A percentile compares a stretch with the other conserved stretches of the same genome.
Evolutionary conservation across 1,284 basidiomycete genomes (phyloP).

Genomic region (Sanghuangporus sanghuang): DNA sequence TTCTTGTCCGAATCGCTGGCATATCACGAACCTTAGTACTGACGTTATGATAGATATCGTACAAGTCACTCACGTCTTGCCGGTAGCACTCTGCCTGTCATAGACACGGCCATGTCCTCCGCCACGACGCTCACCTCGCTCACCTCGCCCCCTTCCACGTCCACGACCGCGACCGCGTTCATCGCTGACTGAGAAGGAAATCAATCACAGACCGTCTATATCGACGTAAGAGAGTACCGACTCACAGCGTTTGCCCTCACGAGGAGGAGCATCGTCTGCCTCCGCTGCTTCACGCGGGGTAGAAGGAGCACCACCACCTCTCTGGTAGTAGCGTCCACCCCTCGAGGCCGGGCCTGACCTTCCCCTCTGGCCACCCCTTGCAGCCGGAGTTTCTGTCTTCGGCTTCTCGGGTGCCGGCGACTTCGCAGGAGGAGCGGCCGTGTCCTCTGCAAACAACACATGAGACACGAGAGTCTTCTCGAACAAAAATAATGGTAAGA

Average conservation of each 20-base stretch:
- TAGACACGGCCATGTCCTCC: conserved; percentile 65
- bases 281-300: conserved; percentile 29
- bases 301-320: conserved; percentile 41
- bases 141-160: conserved; percentile 37
- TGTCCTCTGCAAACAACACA: conserved; percentile 33
- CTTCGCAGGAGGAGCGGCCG: conserved; percentile 37
- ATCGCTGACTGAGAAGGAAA: conserved; percentile 29
- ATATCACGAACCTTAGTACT: conserved; percentile 20
- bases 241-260: conserved; percentile 13
- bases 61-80: conserved; percentile 57
- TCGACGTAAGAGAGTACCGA: neutral
- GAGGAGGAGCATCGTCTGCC: conserved; percentile 29
- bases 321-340: conserved; percentile 67
- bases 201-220: neutral
- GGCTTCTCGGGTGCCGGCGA: neutral
- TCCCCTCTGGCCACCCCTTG: conserved; percentile 37
- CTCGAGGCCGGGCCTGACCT: conserved; percentile 63
- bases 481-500: conserved; percentile 8
- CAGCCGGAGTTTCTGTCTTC: conserved; percentile 18
- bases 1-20: conserved; percentile 86
- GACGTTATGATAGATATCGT: neutral
- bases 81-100: conserved; percentile 81
- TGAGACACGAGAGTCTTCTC: conserved; percentile 15
- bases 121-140: conserved; percentile 31
- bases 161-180: conserved; percentile 36